Base-by-base conservation (phyloP, 1,139 yeast genomes). In the Taphrina communis region DNA sequence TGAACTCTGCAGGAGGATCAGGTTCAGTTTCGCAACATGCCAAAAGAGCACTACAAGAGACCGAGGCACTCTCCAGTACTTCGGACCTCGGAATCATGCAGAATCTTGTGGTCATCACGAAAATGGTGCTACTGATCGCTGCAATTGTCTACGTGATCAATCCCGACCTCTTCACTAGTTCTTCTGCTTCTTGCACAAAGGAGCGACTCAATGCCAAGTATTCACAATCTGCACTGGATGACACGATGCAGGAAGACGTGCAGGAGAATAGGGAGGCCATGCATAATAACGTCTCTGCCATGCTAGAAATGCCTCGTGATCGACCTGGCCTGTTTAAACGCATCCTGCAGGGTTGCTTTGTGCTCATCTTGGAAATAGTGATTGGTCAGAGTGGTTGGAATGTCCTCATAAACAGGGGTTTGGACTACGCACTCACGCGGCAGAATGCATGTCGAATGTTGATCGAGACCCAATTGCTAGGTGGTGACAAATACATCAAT, bases 401-500 rank as follows among this genome's bases (percentile, higher is more conserved):
- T 31, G 62, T 36, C 12, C 41, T 58, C 6, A 31, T 58, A n/a
- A 58, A 58, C 31, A 38, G 62, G 14, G 62, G 62, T 39, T 31
- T 58, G 25, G 62, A 58, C 41, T 58, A 71, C 35, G 72, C 70
- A 5, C 70, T 69, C 60, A 57, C 70, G 41, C 72, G 70, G 35
- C 69, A 69, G 6, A 68, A 71, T 7, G 72, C 72, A 6, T 42
- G 75, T 53, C 66, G 71, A 11, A 67, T 72, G 36, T 70, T 75
- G 69, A 76, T 76, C 61, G 66, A 76, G 46, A 67, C 73, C 12
- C 72, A 78, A 57, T 73, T 78, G 55, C 70, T 76, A 31, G 80
- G 78, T 57, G 73, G 56, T 36, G 68, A 46, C 67, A 71, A 44
- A 70, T 69, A 31, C 71, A 71, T 66, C 62, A 69, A 50, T 59